Conservation (phyloP, 169 alveolate genomes). For the Eimeria tenella region DNA sequence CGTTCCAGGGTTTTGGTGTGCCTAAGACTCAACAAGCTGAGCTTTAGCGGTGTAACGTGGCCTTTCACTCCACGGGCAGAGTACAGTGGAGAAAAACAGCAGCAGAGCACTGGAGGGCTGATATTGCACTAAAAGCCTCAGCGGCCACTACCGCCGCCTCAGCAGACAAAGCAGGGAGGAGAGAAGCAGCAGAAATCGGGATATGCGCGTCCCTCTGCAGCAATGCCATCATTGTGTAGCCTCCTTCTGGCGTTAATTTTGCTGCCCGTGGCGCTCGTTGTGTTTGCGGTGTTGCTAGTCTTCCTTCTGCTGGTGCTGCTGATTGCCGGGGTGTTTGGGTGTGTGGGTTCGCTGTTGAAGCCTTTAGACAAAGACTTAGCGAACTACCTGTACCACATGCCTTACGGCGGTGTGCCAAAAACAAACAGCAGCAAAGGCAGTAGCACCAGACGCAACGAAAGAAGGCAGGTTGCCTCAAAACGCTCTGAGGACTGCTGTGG, state of each 20-base stretch:
- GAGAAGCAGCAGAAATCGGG: constrained; percentile 13
- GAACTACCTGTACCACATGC: not conserved
- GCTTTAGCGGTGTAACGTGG: not conserved
- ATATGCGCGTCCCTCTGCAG: constrained; percentile 23
- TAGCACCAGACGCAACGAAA: not conserved
- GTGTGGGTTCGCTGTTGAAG: not conserved
- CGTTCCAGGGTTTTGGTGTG: no score
- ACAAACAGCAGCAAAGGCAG: constrained; percentile 30
- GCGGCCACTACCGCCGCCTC: not conserved
- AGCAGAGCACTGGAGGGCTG: not conserved
- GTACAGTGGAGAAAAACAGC: not conserved
- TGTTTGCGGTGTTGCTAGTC: constrained; percentile 8
- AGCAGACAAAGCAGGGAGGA: not conserved
- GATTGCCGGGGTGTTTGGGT: not conserved
- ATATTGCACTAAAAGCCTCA: not conserved
- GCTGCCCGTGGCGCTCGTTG: constrained; percentile 27
- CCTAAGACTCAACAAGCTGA: no score
- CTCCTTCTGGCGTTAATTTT: constrained; percentile 7
- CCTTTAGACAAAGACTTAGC: constrained; percentile 20
- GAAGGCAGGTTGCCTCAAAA: not conserved
- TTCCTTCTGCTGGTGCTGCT: constrained; percentile 29
- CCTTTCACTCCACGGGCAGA: not conserved
- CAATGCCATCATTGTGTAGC: constrained; percentile 40
- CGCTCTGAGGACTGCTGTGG: not conserved
- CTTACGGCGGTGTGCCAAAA: constrained; percentile 18